Conservation (phyloP, 305 asterid species). For the Nicotiana rustica region DNA sequence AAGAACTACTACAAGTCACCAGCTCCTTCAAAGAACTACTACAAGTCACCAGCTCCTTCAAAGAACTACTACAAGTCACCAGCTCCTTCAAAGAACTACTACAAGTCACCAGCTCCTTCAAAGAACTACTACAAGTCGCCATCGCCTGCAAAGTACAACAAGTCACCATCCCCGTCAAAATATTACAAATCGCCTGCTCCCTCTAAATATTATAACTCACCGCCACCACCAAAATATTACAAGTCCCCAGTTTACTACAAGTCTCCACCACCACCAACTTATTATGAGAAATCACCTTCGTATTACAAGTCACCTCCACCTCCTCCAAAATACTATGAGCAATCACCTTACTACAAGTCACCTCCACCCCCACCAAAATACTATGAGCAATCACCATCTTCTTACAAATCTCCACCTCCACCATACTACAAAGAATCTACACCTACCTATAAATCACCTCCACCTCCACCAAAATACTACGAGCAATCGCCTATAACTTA, state of each 20-base stretch:
- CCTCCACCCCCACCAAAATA: too few species aligned
- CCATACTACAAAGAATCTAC: background rate
- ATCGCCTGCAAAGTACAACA: background rate
- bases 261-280: slow-evolving; percentile 2
- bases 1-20: background rate
- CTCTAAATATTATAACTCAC: background rate
- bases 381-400: too few species aligned
- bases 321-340: too few species aligned
- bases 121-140: background rate
- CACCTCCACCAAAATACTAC: background rate
- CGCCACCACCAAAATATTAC: background rate
- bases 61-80: background rate
- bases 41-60: background rate
- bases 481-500: too few species aligned
- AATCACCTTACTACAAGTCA: too few species aligned
- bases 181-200: background rate
- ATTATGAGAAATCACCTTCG: background rate
- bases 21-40: too few species aligned
- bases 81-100: background rate
- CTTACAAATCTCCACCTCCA: background rate
- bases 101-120: background rate
- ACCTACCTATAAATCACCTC: fast-evolving
- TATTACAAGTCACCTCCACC: background rate
- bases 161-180: background rate
- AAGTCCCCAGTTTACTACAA: background rate